A percentile compares a stretch with the other conserved stretches of the same genome.
These are phyloP conservation scores for Maudiozyma humilis DNA, from an alignment of 1,139 yeast species.

Conservation along the genomic window DNA sequence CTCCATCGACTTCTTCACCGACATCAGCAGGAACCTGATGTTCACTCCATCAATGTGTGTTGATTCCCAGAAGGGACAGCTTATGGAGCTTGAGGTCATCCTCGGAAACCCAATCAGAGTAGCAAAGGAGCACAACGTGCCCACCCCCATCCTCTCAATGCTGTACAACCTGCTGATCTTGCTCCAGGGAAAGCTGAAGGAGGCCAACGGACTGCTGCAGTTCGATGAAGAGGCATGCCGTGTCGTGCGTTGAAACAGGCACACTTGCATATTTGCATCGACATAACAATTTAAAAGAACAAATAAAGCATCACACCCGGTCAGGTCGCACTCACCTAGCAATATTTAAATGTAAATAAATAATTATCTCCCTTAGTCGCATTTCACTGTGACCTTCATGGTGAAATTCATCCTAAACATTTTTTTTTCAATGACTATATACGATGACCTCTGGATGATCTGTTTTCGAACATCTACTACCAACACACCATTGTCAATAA, in stretches of 20 bases:
- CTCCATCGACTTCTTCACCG: conserved; percentile 34
- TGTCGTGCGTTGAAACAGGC: conserved; percentile 2
- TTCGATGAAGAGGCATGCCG: conserved; percentile 20
- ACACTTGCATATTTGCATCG: no score
- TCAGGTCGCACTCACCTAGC: neutral
- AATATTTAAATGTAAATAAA: no score
- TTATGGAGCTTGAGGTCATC: conserved; percentile 50
- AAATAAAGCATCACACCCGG: neutral
- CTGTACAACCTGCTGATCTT: conserved; percentile 32
- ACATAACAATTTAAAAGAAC: neutral
- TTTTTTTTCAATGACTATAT: no score
- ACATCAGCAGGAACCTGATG: conserved; percentile 39
- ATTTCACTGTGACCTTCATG: no score
- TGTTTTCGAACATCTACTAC: no score
- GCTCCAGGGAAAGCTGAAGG: conserved; percentile 33
- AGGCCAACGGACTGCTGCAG: conserved; percentile 25
- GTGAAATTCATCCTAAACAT: no score
- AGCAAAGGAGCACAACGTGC: conserved; percentile 36
- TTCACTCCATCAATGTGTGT: conserved; percentile 57
- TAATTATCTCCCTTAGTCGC: no score
- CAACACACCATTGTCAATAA: no score
- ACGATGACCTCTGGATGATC: no score
- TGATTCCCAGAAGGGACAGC: conserved; percentile 43
- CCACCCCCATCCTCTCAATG: conserved; percentile 32
- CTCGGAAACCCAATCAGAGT: conserved; percentile 49